A percentile compares a stretch with the other conserved stretches of the same genome.
phyloP scores from a whole-genome alignment of 208 protist genomes.

The Acanthamoeba castellanii region DNA sequence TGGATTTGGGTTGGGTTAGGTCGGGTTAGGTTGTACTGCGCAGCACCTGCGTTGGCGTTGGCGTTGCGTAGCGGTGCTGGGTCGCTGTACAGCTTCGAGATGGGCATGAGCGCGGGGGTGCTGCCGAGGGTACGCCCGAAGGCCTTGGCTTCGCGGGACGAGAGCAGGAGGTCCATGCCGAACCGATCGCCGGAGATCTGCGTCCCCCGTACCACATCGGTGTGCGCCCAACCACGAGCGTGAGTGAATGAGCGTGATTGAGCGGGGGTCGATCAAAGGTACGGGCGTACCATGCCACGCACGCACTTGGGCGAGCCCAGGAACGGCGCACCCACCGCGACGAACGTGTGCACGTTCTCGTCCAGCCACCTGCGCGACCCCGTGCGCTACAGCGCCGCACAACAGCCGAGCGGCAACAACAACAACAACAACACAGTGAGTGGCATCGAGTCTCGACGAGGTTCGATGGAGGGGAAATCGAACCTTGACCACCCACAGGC shows the following conservation, averaged over 20 bases:
- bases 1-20: too few relatives aligned
- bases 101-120: slow-evolving; percentile 14
- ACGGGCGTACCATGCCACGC: slow-evolving; percentile 41
- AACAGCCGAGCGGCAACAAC: too few relatives aligned
- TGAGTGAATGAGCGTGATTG: too few relatives aligned
- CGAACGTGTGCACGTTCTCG: slow-evolving; percentile 70
- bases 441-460: too few relatives aligned
- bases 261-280: too few relatives aligned
- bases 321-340: slow-evolving; percentile 60
- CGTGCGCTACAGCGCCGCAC: background rate
- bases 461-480: background rate
- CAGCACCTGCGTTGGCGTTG: too few relatives aligned
- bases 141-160: background rate
- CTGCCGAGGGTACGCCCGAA: slow-evolving; percentile 7
- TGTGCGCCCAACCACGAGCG: too few relatives aligned
- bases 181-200: slow-evolving; percentile 25
- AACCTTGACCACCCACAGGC: slow-evolving; percentile 28
- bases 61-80: too few relatives aligned
- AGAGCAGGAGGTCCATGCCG: slow-evolving; percentile 25
- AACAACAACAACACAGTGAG: too few relatives aligned
- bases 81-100: background rate
- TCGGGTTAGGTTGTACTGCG: background rate
- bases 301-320: slow-evolving; percentile 57
- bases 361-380: slow-evolving; percentile 31
- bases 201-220: too few relatives aligned